A percentile compares a stretch with the other conserved stretches of the same genome.
phyloP scores from a whole-genome alignment of 2,329 filamentous ascomycete species.

The Microdochium paspali region DNA sequence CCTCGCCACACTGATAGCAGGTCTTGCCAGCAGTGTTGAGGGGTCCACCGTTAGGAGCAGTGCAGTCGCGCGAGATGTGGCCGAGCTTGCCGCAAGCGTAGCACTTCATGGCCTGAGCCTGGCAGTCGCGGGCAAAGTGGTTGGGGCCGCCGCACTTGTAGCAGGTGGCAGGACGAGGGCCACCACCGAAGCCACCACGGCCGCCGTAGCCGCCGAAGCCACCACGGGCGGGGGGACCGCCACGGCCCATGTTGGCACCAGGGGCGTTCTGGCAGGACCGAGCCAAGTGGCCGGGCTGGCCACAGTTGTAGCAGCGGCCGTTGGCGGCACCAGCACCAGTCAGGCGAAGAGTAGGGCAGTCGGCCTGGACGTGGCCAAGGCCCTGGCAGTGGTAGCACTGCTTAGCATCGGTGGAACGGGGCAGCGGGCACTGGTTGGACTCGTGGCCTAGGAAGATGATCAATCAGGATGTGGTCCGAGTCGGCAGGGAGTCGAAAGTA shows the following conservation, averaged over 20 bases:
- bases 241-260: conserved; percentile 51
- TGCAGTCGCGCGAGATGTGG: conserved; percentile 91
- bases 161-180: conserved; percentile 60
- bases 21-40: conserved; percentile 96
- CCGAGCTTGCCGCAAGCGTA: conserved; percentile 94
- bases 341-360: conserved; percentile 92
- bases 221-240: conserved; percentile 59
- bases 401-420: conserved; percentile 95
- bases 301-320: conserved; percentile 95
- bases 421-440: conserved; percentile 93
- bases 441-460: conserved; percentile 60
- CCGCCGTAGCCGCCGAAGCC: conserved; percentile 55
- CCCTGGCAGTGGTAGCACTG: conserved; percentile 99
- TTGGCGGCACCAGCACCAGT: conserved; percentile 65
- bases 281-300: conserved; percentile 86
- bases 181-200: conserved; percentile 65
- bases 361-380: conserved; percentile 94
- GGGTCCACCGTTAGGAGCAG: conserved; percentile 89
- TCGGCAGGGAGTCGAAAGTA: background rate
- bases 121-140: conserved; percentile 97
- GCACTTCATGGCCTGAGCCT: conserved; percentile 97
- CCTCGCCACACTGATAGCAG: conserved; percentile 94
- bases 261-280: conserved; percentile 77
- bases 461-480: background rate
- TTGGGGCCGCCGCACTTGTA: conserved; percentile 81